These are phyloP conservation scores for Saturnispora halmiae DNA, from an alignment of 805 yeast species.

Conservation along the genomic window DNA sequence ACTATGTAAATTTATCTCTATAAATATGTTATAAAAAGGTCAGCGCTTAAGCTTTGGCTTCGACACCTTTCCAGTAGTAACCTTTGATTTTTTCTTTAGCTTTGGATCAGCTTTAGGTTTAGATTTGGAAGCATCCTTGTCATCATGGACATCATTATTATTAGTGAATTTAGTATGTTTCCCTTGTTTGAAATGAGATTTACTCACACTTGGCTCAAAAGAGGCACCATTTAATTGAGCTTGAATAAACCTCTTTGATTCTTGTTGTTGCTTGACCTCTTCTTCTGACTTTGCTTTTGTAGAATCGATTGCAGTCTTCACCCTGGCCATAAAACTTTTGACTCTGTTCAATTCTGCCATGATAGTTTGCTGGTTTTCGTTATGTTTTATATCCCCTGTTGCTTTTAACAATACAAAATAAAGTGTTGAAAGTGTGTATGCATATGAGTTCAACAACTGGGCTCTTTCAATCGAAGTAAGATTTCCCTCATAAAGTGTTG, in stretches of 20 bases:
- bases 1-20: background rate
- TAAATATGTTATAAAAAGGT: too few species aligned
- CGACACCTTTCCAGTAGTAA: background rate
- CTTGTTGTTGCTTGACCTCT: constrained; percentile 15
- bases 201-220: constrained; percentile 26
- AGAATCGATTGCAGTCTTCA: constrained; percentile 33
- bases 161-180: constrained; percentile 1
- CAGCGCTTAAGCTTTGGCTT: background rate
- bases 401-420: constrained; percentile 52
- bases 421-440: constrained; percentile 48
- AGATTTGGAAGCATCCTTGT: too few species aligned
- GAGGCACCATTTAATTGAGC: constrained; percentile 14
- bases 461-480: constrained; percentile 23
- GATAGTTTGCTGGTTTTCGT: constrained; percentile 48
- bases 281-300: constrained; percentile 21
- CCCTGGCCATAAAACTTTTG: constrained; percentile 56
- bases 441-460: constrained; percentile 28
- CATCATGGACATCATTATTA: background rate
- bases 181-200: background rate
- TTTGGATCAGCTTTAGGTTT: background rate
- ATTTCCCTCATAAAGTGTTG: constrained; percentile 7
- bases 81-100: background rate
- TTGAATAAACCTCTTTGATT: constrained; percentile 26
- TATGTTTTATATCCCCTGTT: constrained; percentile 37
- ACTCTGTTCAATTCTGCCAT: constrained; percentile 60